These are phyloP conservation scores for Trametes cubensis DNA, from an alignment of 768 basidiomycete species.

Conservation along the genomic window DNA sequence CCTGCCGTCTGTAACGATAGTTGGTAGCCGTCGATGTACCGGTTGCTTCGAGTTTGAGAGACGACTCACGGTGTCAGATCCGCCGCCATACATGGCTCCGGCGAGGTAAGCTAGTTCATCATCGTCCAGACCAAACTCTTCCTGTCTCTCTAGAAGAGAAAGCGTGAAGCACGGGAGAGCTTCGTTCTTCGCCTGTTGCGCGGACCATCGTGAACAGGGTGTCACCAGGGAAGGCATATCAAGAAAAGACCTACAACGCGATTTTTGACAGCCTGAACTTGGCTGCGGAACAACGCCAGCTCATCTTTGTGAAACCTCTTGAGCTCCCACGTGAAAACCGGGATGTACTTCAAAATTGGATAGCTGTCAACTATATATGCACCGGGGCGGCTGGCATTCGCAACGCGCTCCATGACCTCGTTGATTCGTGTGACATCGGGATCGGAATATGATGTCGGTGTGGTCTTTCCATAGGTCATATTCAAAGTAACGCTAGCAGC, in stretches of 20 bases:
- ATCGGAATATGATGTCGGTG: conserved; percentile 41
- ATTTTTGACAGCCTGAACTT: conserved; percentile 29
- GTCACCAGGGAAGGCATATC: neutral
- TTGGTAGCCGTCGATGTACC: neutral
- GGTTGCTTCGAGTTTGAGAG: no score
- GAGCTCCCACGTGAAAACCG: conserved; percentile 64
- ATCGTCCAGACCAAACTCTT: conserved; percentile 35
- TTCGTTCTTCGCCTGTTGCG: conserved; percentile 29
- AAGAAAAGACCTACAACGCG: conserved; percentile 12
- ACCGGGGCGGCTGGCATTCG: conserved; percentile 40
- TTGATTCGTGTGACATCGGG: conserved; percentile 39
- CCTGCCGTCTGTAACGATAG: conserved; percentile 33
- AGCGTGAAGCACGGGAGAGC: conserved; percentile 39
- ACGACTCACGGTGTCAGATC: conserved; percentile 42
- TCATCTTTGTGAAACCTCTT: conserved; percentile 52
- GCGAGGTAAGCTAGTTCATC: conserved; percentile 43
- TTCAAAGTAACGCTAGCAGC: conserved; percentile 43
- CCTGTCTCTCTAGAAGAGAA: conserved; percentile 41
- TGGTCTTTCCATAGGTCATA: conserved; percentile 44
- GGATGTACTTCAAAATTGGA: conserved; percentile 46
- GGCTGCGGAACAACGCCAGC: conserved; percentile 36
- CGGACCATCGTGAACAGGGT: neutral
- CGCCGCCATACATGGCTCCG: conserved; percentile 47
- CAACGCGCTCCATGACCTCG: conserved; percentile 39
- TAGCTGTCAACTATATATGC: conserved; percentile 39